Percentiles rank a stretch among this genome's conserved stretches.
Evolutionary conservation across 371 early-diverging fungal species (phyloP).

Genomic region (Pancytospora epiphaga): DNA sequence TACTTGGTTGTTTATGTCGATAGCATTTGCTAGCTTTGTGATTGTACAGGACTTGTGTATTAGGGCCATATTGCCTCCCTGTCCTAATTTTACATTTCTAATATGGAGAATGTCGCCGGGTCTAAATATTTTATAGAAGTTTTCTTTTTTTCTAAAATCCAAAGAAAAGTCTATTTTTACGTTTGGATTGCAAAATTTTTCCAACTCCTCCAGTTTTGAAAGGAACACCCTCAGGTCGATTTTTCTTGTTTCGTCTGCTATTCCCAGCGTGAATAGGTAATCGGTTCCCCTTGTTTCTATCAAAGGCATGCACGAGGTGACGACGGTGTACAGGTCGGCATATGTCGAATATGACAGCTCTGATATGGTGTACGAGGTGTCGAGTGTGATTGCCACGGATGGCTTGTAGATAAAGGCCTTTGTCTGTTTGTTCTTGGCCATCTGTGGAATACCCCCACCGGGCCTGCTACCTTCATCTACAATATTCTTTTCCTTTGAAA

Average conservation of each 20-base stretch:
- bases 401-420: not conserved
- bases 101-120: conserved; percentile 1
- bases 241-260: conserved; percentile 11
- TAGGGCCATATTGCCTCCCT: not conserved
- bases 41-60: not conserved
- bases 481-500: no score
- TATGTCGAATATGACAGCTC: not conserved
- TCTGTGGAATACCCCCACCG: no score
- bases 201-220: not conserved
- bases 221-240: conserved; percentile 14
- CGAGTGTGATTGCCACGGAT: not conserved
- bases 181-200: not conserved
- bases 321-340: not conserved
- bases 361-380: not conserved
- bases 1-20: not conserved
- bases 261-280: conserved; percentile 4
- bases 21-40: not conserved
- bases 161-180: not conserved
- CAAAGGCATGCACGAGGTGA: not conserved
- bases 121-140: not conserved
- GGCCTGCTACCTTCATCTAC: no score
- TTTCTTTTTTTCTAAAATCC: not conserved
- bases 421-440: no score
- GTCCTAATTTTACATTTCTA: not conserved
- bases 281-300: conserved; percentile 25